These are phyloP conservation scores for Podila epicladia DNA, from an alignment of 192 early-diverging fungal species.

Conservation along the genomic window DNA sequence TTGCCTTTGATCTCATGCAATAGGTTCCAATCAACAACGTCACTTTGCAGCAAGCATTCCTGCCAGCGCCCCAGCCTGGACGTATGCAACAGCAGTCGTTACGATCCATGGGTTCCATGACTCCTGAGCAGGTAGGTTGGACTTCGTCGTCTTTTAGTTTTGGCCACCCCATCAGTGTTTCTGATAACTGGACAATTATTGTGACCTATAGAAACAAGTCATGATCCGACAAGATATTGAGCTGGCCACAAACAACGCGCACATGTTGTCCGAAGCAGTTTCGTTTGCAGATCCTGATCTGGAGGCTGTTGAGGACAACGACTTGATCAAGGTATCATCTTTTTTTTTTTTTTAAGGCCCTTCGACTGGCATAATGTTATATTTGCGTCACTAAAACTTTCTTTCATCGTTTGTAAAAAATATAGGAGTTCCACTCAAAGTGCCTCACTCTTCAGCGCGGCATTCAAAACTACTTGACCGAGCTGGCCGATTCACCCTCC, in stretches of 20 bases:
- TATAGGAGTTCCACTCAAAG: constrained; percentile 26
- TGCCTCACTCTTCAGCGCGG: constrained; percentile 5
- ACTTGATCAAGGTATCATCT: constrained; percentile 1
- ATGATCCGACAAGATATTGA: constrained; percentile 37
- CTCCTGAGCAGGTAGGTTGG: too few species aligned
- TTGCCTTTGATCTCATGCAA: background rate
- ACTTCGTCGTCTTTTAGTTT: background rate
- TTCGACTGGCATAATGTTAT: background rate
- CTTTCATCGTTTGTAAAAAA: too few species aligned
- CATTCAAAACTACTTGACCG: constrained; percentile 6
- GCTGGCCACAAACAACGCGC: background rate
- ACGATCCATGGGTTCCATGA: too few species aligned
- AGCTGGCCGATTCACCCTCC: background rate
- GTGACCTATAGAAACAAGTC: constrained; percentile 10
- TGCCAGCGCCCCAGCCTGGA: too few species aligned
- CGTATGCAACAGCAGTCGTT: too few species aligned
- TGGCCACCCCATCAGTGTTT: background rate
- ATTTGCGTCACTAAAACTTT: background rate
- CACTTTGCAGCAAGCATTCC: too few species aligned
- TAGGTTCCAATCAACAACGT: background rate
- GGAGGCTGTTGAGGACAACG: constrained; percentile 9
- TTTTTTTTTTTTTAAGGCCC: background rate
- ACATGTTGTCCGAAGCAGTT: background rate
- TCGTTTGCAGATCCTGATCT: constrained; percentile 1
- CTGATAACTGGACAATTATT: background rate